These are phyloP conservation scores for Emericellopsis cladophorae DNA, from an alignment of 2,329 filamentous ascomycete species.

Conservation along the genomic window DNA sequence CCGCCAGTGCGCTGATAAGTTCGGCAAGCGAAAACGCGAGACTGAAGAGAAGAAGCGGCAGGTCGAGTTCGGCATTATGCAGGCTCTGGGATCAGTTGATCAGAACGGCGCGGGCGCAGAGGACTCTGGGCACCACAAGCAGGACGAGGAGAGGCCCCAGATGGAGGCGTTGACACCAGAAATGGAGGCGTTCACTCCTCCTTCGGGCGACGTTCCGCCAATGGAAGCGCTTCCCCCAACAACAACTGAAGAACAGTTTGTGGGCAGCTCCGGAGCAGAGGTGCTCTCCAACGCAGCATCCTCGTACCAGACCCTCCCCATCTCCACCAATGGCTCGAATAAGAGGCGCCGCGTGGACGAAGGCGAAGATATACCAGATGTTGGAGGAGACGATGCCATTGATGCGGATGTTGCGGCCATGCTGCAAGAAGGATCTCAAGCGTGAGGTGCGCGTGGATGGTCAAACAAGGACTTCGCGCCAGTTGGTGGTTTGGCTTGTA, in stretches of 20 bases:
- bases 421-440: slow-evolving; percentile 20
- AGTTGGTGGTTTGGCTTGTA: too few species aligned
- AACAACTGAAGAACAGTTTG: not conserved
- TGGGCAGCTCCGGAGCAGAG: slow-evolving; percentile 8
- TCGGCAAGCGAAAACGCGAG: slow-evolving; percentile 41
- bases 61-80: slow-evolving; percentile 85
- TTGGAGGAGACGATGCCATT: slow-evolving; percentile 41
- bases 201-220: slow-evolving; percentile 8
- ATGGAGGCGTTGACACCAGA: slow-evolving; percentile 80
- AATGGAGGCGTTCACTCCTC: slow-evolving; percentile 24
- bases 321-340: slow-evolving; percentile 39
- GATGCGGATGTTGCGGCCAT: slow-evolving; percentile 45
- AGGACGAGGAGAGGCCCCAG: slow-evolving; percentile 44
- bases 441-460: too few species aligned
- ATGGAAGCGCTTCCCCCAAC: not conserved
- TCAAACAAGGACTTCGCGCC: too few species aligned
- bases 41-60: slow-evolving; percentile 77
- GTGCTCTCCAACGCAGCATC: slow-evolving; percentile 17
- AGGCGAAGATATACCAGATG: slow-evolving; percentile 37
- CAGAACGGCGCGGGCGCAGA: slow-evolving; percentile 31
- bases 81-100: slow-evolving; percentile 56
- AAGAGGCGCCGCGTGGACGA: slow-evolving; percentile 42
- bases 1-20: slow-evolving; percentile 40
- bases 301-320: slow-evolving; percentile 34
- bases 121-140: slow-evolving; percentile 17